Base-by-base conservation (phyloP, 352 stramenopile species). In the Blastocystis sp. region DNA sequence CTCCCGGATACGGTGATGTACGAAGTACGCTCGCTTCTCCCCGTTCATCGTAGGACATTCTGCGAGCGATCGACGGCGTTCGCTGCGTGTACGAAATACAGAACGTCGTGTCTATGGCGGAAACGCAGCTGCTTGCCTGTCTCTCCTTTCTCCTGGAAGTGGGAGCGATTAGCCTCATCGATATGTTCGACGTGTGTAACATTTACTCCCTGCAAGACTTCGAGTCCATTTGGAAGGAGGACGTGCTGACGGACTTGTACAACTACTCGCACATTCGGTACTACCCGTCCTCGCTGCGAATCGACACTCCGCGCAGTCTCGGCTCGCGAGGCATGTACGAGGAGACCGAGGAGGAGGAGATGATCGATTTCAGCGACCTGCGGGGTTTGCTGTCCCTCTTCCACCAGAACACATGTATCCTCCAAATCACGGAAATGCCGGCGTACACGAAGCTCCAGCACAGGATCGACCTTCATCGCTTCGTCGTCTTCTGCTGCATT, bases 1-100 rank as follows among this genome's bases (percentile, higher is more conserved):
- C 74, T 85, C 21, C 74, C 74, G 24, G 74, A 85, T 45, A 85
- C 74, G 29, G 74, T 67, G 45, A 85, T 85, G 74, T 85, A 51
- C 29, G 74, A 85, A 31, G 63, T 74, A 74, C 29, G 19, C 24
- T 45, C 24, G 12, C 35, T 50, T 3, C 29, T 24, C n/a, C 24
- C 31, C 35, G 10, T 33, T 12, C 13, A 26, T 6, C 4, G 13
- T 41, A 74, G 63, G 26, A 45, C 19, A 85, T 85, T 35, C 55
- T 85, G 2, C 37, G 33, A n/a, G 74, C 74, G 2, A 51, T 85
- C n/a, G 51, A 85, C 51, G 74, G 74, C 35, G 29, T 85, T 21
- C 74, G 50, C 35, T 85, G 74, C 41, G 74, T 85, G 19, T 85
- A 69, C 41, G 31, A 85, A n/a, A 31, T 85, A 26, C 19, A 67